Conservation (phyloP, 805 yeast genomes). For the Candida manassasensis region DNA sequence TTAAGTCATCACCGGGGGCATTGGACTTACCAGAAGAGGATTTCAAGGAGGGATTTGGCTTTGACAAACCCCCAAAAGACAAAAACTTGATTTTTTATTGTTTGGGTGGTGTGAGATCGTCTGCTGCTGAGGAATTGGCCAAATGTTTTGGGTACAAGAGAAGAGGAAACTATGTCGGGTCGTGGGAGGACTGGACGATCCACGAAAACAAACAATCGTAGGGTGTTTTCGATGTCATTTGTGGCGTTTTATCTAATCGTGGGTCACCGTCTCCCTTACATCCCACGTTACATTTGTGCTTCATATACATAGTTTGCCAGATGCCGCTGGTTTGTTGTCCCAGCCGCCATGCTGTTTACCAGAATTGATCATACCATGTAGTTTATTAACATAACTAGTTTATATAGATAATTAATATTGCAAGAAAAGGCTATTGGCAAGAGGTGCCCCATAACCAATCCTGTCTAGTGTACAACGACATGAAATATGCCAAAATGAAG, state of each 20-base stretch:
- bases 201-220: conserved; percentile 23
- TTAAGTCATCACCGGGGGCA: conserved; percentile 90
- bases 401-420: conserved; percentile 1
- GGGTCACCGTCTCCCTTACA: no score
- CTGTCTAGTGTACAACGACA: conserved; percentile 2
- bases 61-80: conserved; percentile 67
- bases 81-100: conserved; percentile 86
- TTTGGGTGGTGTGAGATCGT: conserved; percentile 85
- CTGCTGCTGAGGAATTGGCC: conserved; percentile 89
- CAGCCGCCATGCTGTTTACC: no score
- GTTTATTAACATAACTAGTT: neutral
- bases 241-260: no score
- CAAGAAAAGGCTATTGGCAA: no score
- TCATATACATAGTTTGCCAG: conserved; percentile 1
- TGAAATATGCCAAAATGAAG: no score
- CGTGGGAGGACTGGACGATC: conserved; percentile 77
- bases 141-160: conserved; percentile 80
- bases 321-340: no score
- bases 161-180: conserved; percentile 83
- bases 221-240: neutral
- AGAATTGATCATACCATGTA: no score
- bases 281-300: neutral
- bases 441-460: neutral
- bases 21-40: conserved; percentile 74
- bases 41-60: conserved; percentile 75